Percentiles rank a stretch among this genome's conserved stretches.
These are phyloP conservation scores for Collybia nuda DNA, from an alignment of 768 basidiomycete species.

Conservation along the genomic window DNA sequence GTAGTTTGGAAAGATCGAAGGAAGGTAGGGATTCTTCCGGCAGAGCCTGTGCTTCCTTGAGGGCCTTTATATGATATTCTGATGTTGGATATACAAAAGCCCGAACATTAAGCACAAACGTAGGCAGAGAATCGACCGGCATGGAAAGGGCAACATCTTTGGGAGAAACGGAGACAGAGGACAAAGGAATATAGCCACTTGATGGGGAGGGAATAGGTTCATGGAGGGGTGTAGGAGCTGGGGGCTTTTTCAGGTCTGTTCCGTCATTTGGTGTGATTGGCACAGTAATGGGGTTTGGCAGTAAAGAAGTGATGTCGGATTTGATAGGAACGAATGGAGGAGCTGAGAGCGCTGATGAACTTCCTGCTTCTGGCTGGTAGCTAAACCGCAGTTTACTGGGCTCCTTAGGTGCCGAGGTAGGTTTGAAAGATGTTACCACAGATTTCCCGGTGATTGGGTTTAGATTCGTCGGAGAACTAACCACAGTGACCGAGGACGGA, in stretches of 20 bases:
- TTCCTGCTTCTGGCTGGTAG: slow-evolving; percentile 52
- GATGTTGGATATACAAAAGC: slow-evolving; percentile 16
- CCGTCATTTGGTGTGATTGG: not conserved
- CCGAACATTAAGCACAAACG: slow-evolving; percentile 31
- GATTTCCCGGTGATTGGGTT: slow-evolving; percentile 16
- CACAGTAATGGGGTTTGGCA: not conserved
- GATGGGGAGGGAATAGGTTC: too few species aligned
- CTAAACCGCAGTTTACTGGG: slow-evolving; percentile 79
- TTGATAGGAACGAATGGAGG: slow-evolving; percentile 8
- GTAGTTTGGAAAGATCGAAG: slow-evolving; percentile 31
- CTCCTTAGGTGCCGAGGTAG: slow-evolving; percentile 62
- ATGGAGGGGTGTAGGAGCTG: too few species aligned
- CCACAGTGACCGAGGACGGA: not conserved
- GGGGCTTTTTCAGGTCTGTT: not conserved
- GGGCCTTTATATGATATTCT: slow-evolving; percentile 20
- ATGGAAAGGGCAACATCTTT: slow-evolving; percentile 29
- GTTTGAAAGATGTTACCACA: slow-evolving; percentile 37
- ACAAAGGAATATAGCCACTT: too few species aligned
- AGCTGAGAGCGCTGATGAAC: slow-evolving; percentile 23
- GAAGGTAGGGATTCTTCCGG: slow-evolving; percentile 44
- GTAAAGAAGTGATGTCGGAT: slow-evolving; percentile 2
- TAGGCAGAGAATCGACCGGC: slow-evolving; percentile 29
- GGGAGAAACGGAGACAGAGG: slow-evolving; percentile 8
- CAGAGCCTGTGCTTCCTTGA: slow-evolving; percentile 37
- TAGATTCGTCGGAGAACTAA: slow-evolving; percentile 12